Percentiles rank a stretch among this genome's conserved stretches.
These are phyloP conservation scores for Paraglomus brasilianum DNA, from an alignment of 192 early-diverging fungal genomes.

Conservation along the genomic window DNA sequence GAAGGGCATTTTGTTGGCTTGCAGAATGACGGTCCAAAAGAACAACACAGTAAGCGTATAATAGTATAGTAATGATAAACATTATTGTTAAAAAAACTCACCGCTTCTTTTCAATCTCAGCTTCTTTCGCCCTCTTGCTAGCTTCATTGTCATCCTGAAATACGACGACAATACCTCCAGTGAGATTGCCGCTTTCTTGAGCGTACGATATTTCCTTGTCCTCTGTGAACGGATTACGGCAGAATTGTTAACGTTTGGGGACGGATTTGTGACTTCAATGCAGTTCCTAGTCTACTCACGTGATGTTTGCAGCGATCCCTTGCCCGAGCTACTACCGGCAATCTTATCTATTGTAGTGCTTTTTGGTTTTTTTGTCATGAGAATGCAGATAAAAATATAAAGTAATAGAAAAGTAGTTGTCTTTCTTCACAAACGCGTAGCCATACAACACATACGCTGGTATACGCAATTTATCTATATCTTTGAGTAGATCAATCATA, in stretches of 20 bases:
- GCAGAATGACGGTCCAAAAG: too few species aligned
- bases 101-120: constrained; percentile 64
- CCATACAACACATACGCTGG: constrained; percentile 49
- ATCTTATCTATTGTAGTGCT: constrained; percentile 19
- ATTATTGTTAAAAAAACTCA: not conserved
- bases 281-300: not conserved
- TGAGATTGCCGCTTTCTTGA: constrained; percentile 59
- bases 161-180: constrained; percentile 69
- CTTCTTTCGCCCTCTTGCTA: constrained; percentile 59
- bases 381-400: not conserved
- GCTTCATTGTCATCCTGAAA: constrained; percentile 73
- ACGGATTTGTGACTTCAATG: not conserved
- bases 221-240: constrained; percentile 26
- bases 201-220: constrained; percentile 65
- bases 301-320: not conserved
- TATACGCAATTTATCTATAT: constrained; percentile 67
- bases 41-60: too few species aligned
- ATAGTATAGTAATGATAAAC: too few species aligned
- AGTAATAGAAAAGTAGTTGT: not conserved
- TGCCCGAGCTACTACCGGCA: not conserved
- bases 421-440: too few species aligned
- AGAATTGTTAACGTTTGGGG: not conserved
- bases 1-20: constrained; percentile 71
- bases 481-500: constrained; percentile 69
- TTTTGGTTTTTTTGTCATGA: constrained; percentile 7